Evolutionary conservation across 2,329 filamentous ascomycete species (phyloP).

Genomic region (Exophiala oligosperma): DNA sequence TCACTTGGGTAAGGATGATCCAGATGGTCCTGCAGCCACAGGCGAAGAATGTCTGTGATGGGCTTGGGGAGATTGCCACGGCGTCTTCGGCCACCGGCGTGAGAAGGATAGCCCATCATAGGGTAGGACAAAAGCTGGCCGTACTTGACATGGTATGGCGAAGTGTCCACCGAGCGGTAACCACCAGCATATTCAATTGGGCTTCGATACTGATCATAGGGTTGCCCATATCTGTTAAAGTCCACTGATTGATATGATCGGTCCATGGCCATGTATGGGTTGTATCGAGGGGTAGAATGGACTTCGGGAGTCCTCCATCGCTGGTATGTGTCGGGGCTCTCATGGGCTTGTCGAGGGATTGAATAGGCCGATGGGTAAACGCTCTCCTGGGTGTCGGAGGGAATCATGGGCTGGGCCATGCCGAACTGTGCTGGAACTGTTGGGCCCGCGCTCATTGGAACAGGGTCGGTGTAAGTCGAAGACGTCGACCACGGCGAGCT

Average conservation of each 20-base stretch:
- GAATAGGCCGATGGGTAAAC: slow-evolving; percentile 18
- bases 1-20: slow-evolving; percentile 83
- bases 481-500: slow-evolving; percentile 20
- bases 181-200: slow-evolving; percentile 17
- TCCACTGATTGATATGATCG: slow-evolving; percentile 14
- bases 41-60: slow-evolving; percentile 75
- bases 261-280: slow-evolving; percentile 16
- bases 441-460: slow-evolving; percentile 14
- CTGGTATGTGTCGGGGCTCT: slow-evolving; percentile 13
- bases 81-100: slow-evolving; percentile 50
- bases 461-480: slow-evolving; percentile 14
- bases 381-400: slow-evolving; percentile 16
- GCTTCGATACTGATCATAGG: slow-evolving; percentile 17
- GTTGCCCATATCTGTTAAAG: slow-evolving; percentile 12
- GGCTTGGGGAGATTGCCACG: slow-evolving; percentile 86
- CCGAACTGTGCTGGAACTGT: slow-evolving; percentile 11
- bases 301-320: slow-evolving; percentile 18
- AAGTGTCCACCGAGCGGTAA: slow-evolving; percentile 16
- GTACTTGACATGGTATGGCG: slow-evolving; percentile 20
- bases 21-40: slow-evolving; percentile 75
- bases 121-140: slow-evolving; percentile 17
- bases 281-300: slow-evolving; percentile 12
- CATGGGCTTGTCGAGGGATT: slow-evolving; percentile 8
- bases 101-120: slow-evolving; percentile 19
- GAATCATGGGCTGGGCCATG: slow-evolving; percentile 16